Evolutionary conservation across 2,329 filamentous ascomycete species (phyloP), one percentile per base, ranked within the genome.

Genomic region (Microdochium trichocladiopsis): DNA sequence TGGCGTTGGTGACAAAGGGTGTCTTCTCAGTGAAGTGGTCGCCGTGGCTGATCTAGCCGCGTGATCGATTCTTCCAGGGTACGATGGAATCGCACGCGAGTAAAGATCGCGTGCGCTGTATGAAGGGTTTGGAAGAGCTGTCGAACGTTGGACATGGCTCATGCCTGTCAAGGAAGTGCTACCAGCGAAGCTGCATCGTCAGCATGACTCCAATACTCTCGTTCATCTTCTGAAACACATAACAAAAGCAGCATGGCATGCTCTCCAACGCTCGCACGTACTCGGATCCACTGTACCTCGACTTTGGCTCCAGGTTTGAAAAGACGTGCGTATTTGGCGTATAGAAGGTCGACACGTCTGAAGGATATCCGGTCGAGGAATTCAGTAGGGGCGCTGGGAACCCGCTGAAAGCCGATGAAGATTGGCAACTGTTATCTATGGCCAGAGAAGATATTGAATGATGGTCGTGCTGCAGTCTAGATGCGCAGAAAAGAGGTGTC

Each of bases 381-480:
- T 69, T 75, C 57, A 78, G 69, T 56, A 73, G 63, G 49, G 74
- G 69, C 57, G 76, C 72, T 62, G 75, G 72, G 65, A 80, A 81
- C 56, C 80, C 66, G 61, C 68, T 74, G 64, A 82, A 65, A 60
- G 79, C 71, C 54, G 75, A 70, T 52, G 77, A 69, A 56, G 76
- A 71, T 63, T 79, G 76, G 52, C 73, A 62, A 57, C 76, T 66
- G 56, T 65, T 75, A 65, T 82, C 78, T 68, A 82, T 72, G 58
- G 75, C 73, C 60, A 81, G 70, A 61, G 78, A 70, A 57, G 77
- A 72, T 56, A 72, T 72, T 21, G 41, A 18, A 65, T 68, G 74
- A 61, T 76, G 69, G 61, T 80, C 78, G 63, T 79, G 77, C 63
- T 69, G 74, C 69, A 80, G 82, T 74, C 79, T 82, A 51, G 66